These are phyloP conservation scores for Zymoseptoria crescenta DNA, from an alignment of 2,329 filamentous ascomycete species.

Conservation along the genomic window DNA sequence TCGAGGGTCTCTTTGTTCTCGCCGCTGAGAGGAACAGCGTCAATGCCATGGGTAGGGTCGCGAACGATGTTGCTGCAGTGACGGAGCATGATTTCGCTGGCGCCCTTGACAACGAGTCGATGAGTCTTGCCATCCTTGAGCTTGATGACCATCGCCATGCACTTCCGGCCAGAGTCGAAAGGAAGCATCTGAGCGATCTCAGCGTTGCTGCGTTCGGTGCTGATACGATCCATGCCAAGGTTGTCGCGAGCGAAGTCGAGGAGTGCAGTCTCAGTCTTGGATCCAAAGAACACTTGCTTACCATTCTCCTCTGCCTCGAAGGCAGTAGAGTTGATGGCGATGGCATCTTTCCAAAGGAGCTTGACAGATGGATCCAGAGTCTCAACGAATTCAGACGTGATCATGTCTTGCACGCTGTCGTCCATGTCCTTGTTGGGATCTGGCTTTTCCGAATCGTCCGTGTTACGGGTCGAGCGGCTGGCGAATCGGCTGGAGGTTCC, in stretches of 20 bases:
- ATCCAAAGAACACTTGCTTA: conserved; percentile 57
- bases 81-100: conserved; percentile 43
- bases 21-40: conserved; percentile 45
- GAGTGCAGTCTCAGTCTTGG: conserved; percentile 70
- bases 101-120: conserved; percentile 48
- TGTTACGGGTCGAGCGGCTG: conserved; percentile 29
- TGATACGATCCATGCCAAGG: conserved; percentile 55
- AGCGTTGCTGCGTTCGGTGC: conserved; percentile 55
- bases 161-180: conserved; percentile 61
- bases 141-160: conserved; percentile 59
- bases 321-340: conserved; percentile 61
- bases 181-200: conserved; percentile 50
- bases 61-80: conserved; percentile 47
- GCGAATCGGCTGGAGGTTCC: conserved; percentile 52
- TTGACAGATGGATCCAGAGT: conserved; percentile 48
- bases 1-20: conserved; percentile 54
- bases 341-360: conserved; percentile 53
- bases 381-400: conserved; percentile 47
- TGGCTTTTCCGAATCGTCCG: conserved; percentile 12
- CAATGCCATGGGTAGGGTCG: conserved; percentile 53
- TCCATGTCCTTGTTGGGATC: conserved; percentile 26
- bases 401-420: conserved; percentile 40
- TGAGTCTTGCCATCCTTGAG: conserved; percentile 45
- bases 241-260: conserved; percentile 60
- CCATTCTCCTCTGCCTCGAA: conserved; percentile 60